A percentile compares a stretch with the other conserved stretches of the same genome.
phyloP scores from a whole-genome alignment of 2,329 filamentous ascomycete species.

The Cytospora piceicola region DNA sequence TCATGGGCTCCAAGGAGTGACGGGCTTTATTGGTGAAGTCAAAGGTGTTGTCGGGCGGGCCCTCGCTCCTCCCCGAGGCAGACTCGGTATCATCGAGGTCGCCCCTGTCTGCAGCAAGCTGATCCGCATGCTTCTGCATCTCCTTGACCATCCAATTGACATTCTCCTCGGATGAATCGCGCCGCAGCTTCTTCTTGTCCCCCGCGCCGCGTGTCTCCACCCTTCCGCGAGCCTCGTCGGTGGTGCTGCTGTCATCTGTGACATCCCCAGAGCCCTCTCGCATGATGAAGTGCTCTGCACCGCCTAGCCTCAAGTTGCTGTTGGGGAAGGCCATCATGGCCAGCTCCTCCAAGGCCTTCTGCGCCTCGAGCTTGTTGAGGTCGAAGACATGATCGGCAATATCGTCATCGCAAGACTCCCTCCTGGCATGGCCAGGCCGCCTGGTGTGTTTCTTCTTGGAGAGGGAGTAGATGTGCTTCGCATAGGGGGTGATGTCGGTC shows the following conservation, averaged over 20 bases:
- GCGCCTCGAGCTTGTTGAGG: slow-evolving; percentile 77
- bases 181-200: slow-evolving; percentile 44
- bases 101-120: slow-evolving; percentile 50
- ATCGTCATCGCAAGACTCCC: slow-evolving; percentile 75
- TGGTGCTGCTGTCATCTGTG: slow-evolving; percentile 41
- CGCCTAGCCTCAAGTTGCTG: slow-evolving; percentile 69
- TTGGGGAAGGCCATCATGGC: slow-evolving; percentile 78
- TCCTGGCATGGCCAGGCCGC: slow-evolving; percentile 51
- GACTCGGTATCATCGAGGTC: slow-evolving; percentile 38
- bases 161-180: slow-evolving; percentile 65
- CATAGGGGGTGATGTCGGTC: slow-evolving; percentile 71
- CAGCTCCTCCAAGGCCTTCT: slow-evolving; percentile 77
- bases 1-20: slow-evolving; percentile 34
- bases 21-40: slow-evolving; percentile 39
- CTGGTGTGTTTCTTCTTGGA: slow-evolving; percentile 47
- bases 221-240: slow-evolving; percentile 39
- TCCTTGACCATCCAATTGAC: slow-evolving; percentile 76
- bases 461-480: slow-evolving; percentile 62
- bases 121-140: slow-evolving; percentile 77
- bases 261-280: slow-evolving; percentile 64
- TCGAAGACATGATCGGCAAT: slow-evolving; percentile 78
- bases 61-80: slow-evolving; percentile 42
- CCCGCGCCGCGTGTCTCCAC: slow-evolving; percentile 35
- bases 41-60: slow-evolving; percentile 42
- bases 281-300: slow-evolving; percentile 72